Evolutionary conservation across 2,329 filamentous ascomycete species (phyloP), one percentile per base, ranked within the genome.

Genomic region (Aureobasidium melanogenum): DNA sequence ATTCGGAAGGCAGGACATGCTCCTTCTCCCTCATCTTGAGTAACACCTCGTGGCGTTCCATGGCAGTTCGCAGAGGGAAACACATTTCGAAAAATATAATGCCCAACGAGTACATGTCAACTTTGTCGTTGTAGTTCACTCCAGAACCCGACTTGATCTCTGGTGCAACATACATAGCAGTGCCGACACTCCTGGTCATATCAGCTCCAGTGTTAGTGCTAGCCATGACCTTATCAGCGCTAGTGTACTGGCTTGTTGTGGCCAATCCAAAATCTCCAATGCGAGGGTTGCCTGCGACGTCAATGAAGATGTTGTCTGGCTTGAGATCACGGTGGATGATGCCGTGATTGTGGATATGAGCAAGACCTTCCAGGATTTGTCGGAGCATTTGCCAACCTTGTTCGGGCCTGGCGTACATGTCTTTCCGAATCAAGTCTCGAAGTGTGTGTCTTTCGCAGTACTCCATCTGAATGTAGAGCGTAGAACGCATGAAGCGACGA

Each of bases 31-130:
- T 83, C 44, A 97, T 80, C 60, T 82, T 78, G 57, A 87, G 82
- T 30, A 97, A 79, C 4, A 92, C 80, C 43, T 80, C 76, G 63
- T 83, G 81, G 43, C 85, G 78, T 69, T 88, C 85, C 82, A 86
- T 87, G 2, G 76, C 79, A 0, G 85, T 87, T 19, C 77, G 76
- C 47, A 87, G 74, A 3, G 81, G 76, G 66, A 84, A 79, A 69
- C 89, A 95, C 94, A 99, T 99, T 74, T 99, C 94, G 67, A 97
- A 97, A 76, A 99, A 96, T 62, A 99, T 97, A 65, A 99, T 89
- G 0, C 94, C 94, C 44, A 99, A 80, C 0, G 93, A 97, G 71
- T 94, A 99, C 93, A 99, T 97, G 82, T 99, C 94, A 1, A 97
- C 92, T 73, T 97, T 97, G 62, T 90, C 87, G 63, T 89, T 95